Evolutionary conservation across 2,329 filamentous ascomycete genomes (phyloP).

Genomic region (Dichotomopilus funicola): DNA sequence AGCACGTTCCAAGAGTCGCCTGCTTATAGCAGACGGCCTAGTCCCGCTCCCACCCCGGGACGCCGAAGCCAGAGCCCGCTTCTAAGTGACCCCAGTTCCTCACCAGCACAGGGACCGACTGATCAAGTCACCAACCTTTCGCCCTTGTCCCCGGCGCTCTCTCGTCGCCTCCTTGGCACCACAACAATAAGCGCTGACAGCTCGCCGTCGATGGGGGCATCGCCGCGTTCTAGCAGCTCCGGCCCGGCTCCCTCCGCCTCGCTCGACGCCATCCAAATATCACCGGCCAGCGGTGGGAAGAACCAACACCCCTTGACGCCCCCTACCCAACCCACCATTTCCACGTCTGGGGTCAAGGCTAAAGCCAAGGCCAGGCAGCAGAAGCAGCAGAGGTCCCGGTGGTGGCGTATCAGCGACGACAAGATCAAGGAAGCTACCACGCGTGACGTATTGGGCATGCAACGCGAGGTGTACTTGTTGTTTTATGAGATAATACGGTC

Average conservation of each 20-base stretch:
- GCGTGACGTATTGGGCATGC: slow-evolving; percentile 83
- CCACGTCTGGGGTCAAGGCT: too few relatives aligned
- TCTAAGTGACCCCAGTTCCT: slow-evolving; percentile 36
- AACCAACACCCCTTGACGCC: slow-evolving; percentile 7
- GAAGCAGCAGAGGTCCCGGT: slow-evolving; percentile 59
- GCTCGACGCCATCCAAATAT: slow-evolving; percentile 16
- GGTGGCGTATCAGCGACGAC: slow-evolving; percentile 98
- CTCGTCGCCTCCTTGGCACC: slow-evolving; percentile 11
- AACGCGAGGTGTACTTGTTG: slow-evolving; percentile 89
- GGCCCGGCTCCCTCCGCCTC: slow-evolving; percentile 33
- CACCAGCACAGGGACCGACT: slow-evolving; percentile 43
- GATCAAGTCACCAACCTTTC: slow-evolving; percentile 9
- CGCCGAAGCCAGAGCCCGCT: slow-evolving; percentile 31
- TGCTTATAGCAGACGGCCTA: slow-evolving; percentile 60
- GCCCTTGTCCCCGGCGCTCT: too few relatives aligned
- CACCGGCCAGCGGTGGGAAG: background rate
- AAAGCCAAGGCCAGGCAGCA: slow-evolving; percentile 35
- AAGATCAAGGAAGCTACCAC: slow-evolving; percentile 94
- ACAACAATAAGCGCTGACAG: background rate
- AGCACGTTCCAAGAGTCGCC: slow-evolving; percentile 70
- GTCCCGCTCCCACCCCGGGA: slow-evolving; percentile 45
- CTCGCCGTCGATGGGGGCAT: slow-evolving; percentile 42
- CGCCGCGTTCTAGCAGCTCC: slow-evolving; percentile 48
- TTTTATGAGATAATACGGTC: slow-evolving; percentile 82
- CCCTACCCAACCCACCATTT: too few relatives aligned